Percentiles rank a stretch among this genome's conserved stretches.
Conservation (phyloP, 345 rosid genomes). For the Moricandia moricandioides region DNA sequence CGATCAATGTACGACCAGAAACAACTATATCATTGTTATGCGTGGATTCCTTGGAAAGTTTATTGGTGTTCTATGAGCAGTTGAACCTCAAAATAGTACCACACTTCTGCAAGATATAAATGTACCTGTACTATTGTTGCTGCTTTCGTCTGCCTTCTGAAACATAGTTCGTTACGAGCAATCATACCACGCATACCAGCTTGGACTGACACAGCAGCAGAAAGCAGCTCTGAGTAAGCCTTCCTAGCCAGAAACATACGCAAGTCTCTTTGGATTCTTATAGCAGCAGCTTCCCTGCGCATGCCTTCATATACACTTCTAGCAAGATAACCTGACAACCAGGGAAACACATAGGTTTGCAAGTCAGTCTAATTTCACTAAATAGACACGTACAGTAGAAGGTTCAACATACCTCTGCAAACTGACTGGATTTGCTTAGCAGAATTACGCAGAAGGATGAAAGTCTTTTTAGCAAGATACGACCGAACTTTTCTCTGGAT, state of each 20-base stretch:
- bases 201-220: conserved; percentile 73
- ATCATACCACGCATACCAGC: conserved; percentile 93
- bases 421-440: conserved; percentile 72
- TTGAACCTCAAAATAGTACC: background rate
- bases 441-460: conserved; percentile 60
- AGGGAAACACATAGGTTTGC: conserved; percentile 8
- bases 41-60: background rate
- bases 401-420: conserved; percentile 68
- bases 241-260: conserved; percentile 87
- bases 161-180: conserved; percentile 73
- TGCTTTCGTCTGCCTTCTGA: conserved; percentile 75
- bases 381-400: background rate
- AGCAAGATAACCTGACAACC: conserved; percentile 70
- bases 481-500: conserved; percentile 95
- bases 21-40: conserved; percentile 7
- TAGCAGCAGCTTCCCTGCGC: conserved; percentile 81
- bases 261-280: conserved; percentile 71
- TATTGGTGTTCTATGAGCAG: conserved; percentile 12
- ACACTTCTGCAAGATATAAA: background rate
- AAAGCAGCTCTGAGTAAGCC: conserved; percentile 56
- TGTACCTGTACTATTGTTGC: conserved; percentile 77
- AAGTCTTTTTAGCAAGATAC: conserved; percentile 79
- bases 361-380: background rate
- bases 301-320: conserved; percentile 61
- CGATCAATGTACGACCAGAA: conserved; percentile 7